Base-by-base conservation (phyloP, 2,329 filamentous ascomycete species). In the Cladorrhinum sp. region DNA sequence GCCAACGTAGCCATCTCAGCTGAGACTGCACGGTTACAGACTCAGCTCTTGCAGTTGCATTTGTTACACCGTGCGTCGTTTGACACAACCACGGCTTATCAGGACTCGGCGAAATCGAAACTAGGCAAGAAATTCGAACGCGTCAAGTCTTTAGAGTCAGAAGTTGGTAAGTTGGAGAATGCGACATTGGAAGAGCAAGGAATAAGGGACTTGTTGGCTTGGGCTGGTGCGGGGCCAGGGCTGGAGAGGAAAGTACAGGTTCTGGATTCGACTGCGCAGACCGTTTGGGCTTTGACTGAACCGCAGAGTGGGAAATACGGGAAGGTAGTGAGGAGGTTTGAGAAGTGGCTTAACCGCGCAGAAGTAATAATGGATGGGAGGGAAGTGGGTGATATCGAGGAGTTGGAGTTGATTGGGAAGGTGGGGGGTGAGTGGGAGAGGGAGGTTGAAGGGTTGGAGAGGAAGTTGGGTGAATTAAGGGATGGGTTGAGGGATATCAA, bases 21-120 rank as follows among this genome's bases (percentile, higher is more conserved):
- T 55, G 84, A 86, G 71, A 85, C 79, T 7, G 78, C 77, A 53
- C 80, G 78, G 38, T 75, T 87, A 6, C 87, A 90, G 71, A 81
- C 85, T 1, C 84, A 88, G 69, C 78, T 90, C 1, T 75, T 90
- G 23, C 86, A 89, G 67, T 76, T 90, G 7, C 85, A 87, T 53
- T 74, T 90, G 7, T 71, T 90, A 22, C 86, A 89, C 70, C 80
- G 81, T 64, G 80, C 81, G 57, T 80, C 82, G 2, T 72, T 71
- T 1, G 62, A 70, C 2, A 79, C 79, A 0, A 69, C 77, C 1
- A 67, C 70, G 2, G 74, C 79, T 57, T 90, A 86, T 84, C 79
- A 80, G 61, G 78, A 74, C 1, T 86, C 82, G 66, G 87, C 87
- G 1, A 77, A 77, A 60, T 61, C 65, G 5, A 78, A 76, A 55